Percentiles rank a stretch among this genome's conserved stretches.
Conservation (phyloP, 2,329 filamentous ascomycete species). For the Phaeosphaeria sp. region DNA sequence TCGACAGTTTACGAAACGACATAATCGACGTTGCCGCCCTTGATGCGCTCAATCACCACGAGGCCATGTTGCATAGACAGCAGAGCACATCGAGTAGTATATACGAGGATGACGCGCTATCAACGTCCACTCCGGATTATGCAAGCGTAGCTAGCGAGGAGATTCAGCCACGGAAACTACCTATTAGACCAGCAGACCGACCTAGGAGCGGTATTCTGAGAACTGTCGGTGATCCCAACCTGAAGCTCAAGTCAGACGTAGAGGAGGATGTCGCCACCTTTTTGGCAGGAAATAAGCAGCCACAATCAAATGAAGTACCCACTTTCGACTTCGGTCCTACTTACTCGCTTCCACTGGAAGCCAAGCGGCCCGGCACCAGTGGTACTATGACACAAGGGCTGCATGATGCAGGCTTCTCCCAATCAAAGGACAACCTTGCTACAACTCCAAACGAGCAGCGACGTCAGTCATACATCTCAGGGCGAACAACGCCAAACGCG, state of each 20-base stretch:
- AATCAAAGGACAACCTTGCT: conserved; percentile 42
- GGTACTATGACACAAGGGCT: conserved; percentile 56
- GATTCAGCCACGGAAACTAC: conserved; percentile 46
- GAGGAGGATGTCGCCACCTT: conserved; percentile 57
- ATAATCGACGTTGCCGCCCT: conserved; percentile 55
- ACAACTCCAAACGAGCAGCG: conserved; percentile 36
- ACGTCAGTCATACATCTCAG: conserved; percentile 37
- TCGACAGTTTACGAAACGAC: conserved; percentile 52
- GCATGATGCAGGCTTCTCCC: conserved; percentile 36
- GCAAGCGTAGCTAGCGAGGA: conserved; percentile 66
- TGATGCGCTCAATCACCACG: conserved; percentile 36
- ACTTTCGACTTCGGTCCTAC: conserved; percentile 87
- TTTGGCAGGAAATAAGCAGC: conserved; percentile 34
- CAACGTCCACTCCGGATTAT: conserved; percentile 77
- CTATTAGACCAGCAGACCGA: conserved; percentile 66
- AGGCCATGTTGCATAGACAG: conserved; percentile 36
- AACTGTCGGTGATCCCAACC: conserved; percentile 69
- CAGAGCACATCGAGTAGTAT: conserved; percentile 57
- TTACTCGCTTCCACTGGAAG: conserved; percentile 67
- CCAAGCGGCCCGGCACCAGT: conserved; percentile 62
- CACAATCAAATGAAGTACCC: conserved; percentile 65
- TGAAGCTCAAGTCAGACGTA: conserved; percentile 50
- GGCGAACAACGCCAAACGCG: conserved; percentile 46
- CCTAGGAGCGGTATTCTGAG: conserved; percentile 82
- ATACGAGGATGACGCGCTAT: conserved; percentile 69